Percentiles rank a stretch among this genome's conserved stretches.
These are phyloP conservation scores for Termitomyces heimii DNA, from an alignment of 768 basidiomycete genomes.

Conservation along the genomic window DNA sequence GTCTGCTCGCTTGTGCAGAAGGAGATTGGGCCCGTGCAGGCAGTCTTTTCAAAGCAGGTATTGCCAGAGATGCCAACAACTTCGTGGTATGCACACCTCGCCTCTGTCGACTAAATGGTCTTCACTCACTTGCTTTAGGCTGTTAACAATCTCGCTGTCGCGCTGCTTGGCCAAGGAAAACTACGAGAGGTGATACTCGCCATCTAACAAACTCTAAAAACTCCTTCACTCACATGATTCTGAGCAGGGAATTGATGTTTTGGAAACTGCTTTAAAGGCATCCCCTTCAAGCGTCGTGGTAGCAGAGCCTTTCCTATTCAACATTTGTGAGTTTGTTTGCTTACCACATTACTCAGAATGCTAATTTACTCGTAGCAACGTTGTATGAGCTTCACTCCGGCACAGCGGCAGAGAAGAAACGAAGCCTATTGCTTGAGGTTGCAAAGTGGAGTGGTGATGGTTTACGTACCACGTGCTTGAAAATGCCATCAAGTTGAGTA, in stretches of 20 bases:
- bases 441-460: constrained; percentile 88
- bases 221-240: neutral
- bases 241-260: constrained; percentile 57
- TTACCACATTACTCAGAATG: neutral
- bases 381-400: constrained; percentile 77
- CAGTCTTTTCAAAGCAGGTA: constrained; percentile 33
- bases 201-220: neutral
- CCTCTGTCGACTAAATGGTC: neutral
- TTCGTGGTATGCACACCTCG: constrained; percentile 39
- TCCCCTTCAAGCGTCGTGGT: constrained; percentile 70
- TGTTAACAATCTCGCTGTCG: constrained; percentile 72
- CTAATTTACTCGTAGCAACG: constrained; percentile 45
- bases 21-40: constrained; percentile 64
- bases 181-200: constrained; percentile 56
- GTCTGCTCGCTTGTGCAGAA: constrained; percentile 57
- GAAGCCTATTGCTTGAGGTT: constrained; percentile 65
- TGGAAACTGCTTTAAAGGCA: constrained; percentile 55
- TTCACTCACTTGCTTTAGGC: constrained; percentile 18
- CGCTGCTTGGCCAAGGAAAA: constrained; percentile 63
- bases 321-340: constrained; percentile 53
- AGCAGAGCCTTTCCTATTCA: constrained; percentile 82
- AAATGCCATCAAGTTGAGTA: constrained; percentile 57
- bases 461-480: constrained; percentile 67
- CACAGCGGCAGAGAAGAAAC: constrained; percentile 70
- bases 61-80: constrained; percentile 53